Conservation (phyloP, 805 yeast genomes). For the Lipomyces lipofer region DNA sequence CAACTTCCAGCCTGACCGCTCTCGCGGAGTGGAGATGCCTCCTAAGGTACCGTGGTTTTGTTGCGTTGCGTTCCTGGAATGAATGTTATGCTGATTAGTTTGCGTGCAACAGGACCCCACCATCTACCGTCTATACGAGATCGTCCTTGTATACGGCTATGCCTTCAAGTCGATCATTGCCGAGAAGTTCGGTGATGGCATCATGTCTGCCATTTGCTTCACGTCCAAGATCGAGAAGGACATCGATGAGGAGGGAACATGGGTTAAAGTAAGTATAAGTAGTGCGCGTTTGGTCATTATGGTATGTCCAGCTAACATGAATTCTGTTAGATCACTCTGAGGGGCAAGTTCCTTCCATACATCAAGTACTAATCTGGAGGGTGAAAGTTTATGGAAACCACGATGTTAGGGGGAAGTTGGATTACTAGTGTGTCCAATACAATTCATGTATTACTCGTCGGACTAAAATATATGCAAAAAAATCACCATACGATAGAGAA, state of each 20-base stretch:
- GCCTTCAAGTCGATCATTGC: conserved; percentile 30
- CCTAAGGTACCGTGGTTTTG: no score
- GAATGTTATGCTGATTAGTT: no score
- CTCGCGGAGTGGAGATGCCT: conserved; percentile 21
- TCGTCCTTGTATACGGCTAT: conserved; percentile 32
- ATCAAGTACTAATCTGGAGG: conserved; percentile 28
- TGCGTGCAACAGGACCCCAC: conserved; percentile 30
- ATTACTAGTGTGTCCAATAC: no score
- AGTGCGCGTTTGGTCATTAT: no score
- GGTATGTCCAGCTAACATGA: no score
- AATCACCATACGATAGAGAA: no score
- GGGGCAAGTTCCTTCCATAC: conserved; percentile 32
- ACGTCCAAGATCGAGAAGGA: conserved; percentile 32
- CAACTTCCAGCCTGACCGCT: conserved; percentile 28
- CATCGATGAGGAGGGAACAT: conserved; percentile 31
- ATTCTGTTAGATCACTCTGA: conserved; percentile 27
- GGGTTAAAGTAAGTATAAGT: conserved; percentile 25
- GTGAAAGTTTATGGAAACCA: no score
- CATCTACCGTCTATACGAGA: conserved; percentile 30
- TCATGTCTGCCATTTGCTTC: conserved; percentile 33
- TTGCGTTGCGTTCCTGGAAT: no score
- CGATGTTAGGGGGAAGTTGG: no score
- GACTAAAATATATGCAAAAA: no score
- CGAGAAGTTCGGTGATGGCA: conserved; percentile 33
- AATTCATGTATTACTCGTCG: no score